Evolutionary conservation across 345 rosid species (phyloP).

Genomic region (Raphanus raphanistrum): DNA sequence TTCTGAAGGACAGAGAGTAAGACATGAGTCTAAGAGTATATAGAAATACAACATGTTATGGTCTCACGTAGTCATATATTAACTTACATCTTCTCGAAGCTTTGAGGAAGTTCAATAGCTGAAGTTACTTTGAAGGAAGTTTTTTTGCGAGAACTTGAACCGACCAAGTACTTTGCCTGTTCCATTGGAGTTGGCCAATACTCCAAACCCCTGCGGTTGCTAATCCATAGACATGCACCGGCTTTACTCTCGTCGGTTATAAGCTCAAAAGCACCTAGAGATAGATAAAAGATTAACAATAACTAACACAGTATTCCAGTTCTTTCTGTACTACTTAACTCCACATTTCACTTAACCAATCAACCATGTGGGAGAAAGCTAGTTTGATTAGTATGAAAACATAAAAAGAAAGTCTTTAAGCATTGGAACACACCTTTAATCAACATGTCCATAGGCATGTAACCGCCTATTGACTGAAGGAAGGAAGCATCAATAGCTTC

Average conservation of each 20-base stretch:
- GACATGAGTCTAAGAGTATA: background rate
- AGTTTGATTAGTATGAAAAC: background rate
- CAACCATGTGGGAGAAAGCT: background rate
- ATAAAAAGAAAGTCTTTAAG: background rate
- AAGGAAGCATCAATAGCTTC: slow-evolving; percentile 28
- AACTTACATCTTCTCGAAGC: slow-evolving; percentile 85
- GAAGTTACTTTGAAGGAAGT: slow-evolving; percentile 42
- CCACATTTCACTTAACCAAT: background rate
- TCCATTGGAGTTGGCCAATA: slow-evolving; percentile 88
- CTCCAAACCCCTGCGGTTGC: slow-evolving; percentile 83
- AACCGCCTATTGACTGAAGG: slow-evolving; percentile 63
- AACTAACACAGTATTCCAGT: background rate
- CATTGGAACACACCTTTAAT: slow-evolving; percentile 58
- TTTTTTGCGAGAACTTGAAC: slow-evolving; percentile 46
- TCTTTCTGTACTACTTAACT: background rate
- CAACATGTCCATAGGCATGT: slow-evolving; percentile 70
- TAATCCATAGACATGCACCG: slow-evolving; percentile 90
- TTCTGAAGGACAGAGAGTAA: slow-evolving; percentile 48
- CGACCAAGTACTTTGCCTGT: slow-evolving; percentile 64
- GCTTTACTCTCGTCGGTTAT: slow-evolving; percentile 77
- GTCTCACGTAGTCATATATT: slow-evolving; percentile 2
- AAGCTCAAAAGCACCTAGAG: slow-evolving; percentile 86
- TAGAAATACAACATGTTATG: slow-evolving; percentile 9
- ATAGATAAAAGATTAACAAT: slow-evolving; percentile 2
- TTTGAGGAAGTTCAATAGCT: slow-evolving; percentile 62